Percentiles rank a stretch among this genome's conserved stretches.
phyloP scores from a whole-genome alignment of 1,139 yeast genomes.

The Ogataea hybrid region DNA sequence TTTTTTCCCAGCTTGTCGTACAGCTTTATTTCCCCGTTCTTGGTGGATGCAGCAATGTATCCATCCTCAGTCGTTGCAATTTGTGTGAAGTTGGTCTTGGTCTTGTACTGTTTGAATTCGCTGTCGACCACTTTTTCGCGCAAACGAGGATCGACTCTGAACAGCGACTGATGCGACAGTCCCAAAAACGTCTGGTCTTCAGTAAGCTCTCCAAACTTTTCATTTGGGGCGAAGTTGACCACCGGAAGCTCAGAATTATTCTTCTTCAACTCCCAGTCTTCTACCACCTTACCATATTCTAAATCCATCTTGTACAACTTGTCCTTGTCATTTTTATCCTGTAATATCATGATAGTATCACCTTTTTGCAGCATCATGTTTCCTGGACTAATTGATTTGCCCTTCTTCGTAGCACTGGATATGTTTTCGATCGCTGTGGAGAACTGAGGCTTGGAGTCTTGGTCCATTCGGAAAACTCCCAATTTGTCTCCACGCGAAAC shows the following conservation, averaged over 20 bases:
- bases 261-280: conserved; percentile 60
- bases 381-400: conserved; percentile 49
- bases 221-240: conserved; percentile 61
- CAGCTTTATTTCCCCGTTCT: conserved; percentile 71
- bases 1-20: conserved; percentile 68
- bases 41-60: conserved; percentile 70
- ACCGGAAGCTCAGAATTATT: conserved; percentile 43
- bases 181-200: conserved; percentile 75
- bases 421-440: conserved; percentile 66
- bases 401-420: conserved; percentile 50
- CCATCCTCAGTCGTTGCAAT: conserved; percentile 75
- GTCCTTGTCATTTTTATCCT: conserved; percentile 44
- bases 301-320: conserved; percentile 72
- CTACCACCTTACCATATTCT: conserved; percentile 74
- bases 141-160: conserved; percentile 77
- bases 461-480: conserved; percentile 72
- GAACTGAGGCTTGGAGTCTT: conserved; percentile 51
- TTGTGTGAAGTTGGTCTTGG: conserved; percentile 56
- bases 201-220: conserved; percentile 71
- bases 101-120: conserved; percentile 51
- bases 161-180: conserved; percentile 60
- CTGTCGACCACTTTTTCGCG: conserved; percentile 57
- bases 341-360: conserved; percentile 67
- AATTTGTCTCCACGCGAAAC: conserved; percentile 77
- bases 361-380: conserved; percentile 74